Percentiles rank a stretch among this genome's conserved stretches.
phyloP scores from a whole-genome alignment of 2,329 filamentous ascomycete species.

The Orbilia blumenaviensis region DNA sequence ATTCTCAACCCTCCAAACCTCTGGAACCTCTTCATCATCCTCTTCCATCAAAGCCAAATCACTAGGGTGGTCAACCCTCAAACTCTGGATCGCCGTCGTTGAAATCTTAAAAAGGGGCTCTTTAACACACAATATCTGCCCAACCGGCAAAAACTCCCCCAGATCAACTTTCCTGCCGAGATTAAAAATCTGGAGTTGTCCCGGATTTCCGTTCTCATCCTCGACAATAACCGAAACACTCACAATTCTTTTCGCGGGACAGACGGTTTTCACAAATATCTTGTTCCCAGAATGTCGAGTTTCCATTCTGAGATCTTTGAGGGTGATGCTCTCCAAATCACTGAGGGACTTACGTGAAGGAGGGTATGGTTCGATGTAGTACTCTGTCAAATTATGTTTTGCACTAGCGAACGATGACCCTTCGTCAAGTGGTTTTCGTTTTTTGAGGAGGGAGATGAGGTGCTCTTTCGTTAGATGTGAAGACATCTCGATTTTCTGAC shows the following conservation, averaged over 20 bases:
- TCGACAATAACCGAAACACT: constrained; percentile 14
- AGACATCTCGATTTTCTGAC: constrained; percentile 1
- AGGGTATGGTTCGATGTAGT: constrained; percentile 23
- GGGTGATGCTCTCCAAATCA: neutral
- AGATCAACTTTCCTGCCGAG: neutral
- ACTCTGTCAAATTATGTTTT: neutral
- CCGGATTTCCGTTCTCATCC: constrained; percentile 4
- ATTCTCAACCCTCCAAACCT: constrained; percentile 1
- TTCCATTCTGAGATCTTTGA: constrained; percentile 10
- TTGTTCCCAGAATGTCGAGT: neutral
- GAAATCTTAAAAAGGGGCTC: constrained; percentile 38
- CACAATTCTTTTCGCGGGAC: neutral
- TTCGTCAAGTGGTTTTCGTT: neutral
- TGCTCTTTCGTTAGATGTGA: neutral
- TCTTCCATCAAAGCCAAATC: constrained; percentile 35
- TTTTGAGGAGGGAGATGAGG: neutral
- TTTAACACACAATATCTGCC: constrained; percentile 24
- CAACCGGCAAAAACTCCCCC: constrained; percentile 16
- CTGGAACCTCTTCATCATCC: constrained; percentile 18
- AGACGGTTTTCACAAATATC: constrained; percentile 23
- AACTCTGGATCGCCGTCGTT: constrained; percentile 1
- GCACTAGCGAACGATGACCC: neutral
- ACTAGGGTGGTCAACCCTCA: constrained; percentile 30
- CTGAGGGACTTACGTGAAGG: neutral
- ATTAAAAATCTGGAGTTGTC: constrained; percentile 31